phyloP scores from a whole-genome alignment of 169 alveolate genomes.

The Plasmodium coatneyi region DNA sequence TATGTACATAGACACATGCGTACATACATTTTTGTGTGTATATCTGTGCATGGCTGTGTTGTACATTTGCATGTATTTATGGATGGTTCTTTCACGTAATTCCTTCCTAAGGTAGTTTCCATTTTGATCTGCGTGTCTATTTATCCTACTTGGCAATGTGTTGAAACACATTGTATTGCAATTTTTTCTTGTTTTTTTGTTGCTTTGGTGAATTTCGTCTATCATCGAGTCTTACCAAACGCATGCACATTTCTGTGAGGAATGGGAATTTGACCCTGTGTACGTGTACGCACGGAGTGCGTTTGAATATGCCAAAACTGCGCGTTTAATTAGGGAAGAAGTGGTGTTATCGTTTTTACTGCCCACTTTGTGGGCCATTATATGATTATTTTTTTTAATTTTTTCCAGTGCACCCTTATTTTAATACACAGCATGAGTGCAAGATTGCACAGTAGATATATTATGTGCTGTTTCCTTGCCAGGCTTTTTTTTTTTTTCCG shows the following conservation, averaged over 20 bases:
- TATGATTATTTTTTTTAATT: not conserved
- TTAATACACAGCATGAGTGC: not conserved
- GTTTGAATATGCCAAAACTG: not conserved
- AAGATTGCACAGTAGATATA: not conserved
- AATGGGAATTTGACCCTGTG: not conserved
- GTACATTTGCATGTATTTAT: not conserved
- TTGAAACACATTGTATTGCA: not conserved
- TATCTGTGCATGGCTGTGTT: not conserved
- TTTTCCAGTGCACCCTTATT: not conserved
- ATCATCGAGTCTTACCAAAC: not conserved
- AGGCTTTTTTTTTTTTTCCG: slow-evolving; percentile 2
- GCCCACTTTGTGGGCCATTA: not conserved
- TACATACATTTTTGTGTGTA: not conserved
- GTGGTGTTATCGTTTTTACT: not conserved
- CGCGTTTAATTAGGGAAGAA: not conserved
- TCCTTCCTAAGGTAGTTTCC: not conserved
- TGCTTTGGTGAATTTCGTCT: not conserved
- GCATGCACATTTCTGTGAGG: not conserved
- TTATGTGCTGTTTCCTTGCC: not conserved
- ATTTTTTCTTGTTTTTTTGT: not conserved
- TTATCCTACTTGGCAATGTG: not conserved
- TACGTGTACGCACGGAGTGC: not conserved
- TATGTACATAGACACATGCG: not conserved
- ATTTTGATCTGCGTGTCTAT: not conserved
- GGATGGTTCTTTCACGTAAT: not conserved